Percentiles rank a stretch among this genome's conserved stretches.
phyloP scores from a whole-genome alignment of 805 yeast species.

The Danielia oregonensis region DNA sequence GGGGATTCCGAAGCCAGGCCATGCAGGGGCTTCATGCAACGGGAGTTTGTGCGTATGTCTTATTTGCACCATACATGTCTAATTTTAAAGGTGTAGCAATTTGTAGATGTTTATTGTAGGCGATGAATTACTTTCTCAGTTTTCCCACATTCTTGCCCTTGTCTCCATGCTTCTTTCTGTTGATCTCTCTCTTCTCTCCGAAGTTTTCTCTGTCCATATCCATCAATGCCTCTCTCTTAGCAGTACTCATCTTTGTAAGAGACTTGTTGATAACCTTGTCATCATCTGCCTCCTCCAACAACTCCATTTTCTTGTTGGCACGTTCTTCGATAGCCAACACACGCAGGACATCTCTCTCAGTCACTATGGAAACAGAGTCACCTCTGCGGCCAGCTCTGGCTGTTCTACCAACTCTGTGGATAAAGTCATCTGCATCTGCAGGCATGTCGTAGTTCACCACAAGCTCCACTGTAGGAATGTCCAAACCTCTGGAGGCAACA shows the following conservation, averaged over 20 bases:
- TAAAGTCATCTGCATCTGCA: conserved; percentile 92
- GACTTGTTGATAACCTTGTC: conserved; percentile 71
- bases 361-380: conserved; percentile 73
- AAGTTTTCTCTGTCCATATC: conserved; percentile 91
- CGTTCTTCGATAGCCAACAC: conserved; percentile 84
- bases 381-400: conserved; percentile 97
- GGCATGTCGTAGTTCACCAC: conserved; percentile 93
- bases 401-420: conserved; percentile 97
- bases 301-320: conserved; percentile 74
- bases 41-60: too few relatives aligned
- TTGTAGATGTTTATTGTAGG: not conserved
- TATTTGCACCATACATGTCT: too few relatives aligned
- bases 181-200: conserved; percentile 65
- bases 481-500: conserved; percentile 96
- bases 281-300: conserved; percentile 68
- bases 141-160: conserved; percentile 1
- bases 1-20: too few relatives aligned
- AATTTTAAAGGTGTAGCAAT: too few relatives aligned
- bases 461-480: conserved; percentile 87
- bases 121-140: not conserved
- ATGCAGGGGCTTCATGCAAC: too few relatives aligned
- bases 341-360: conserved; percentile 81
- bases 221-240: conserved; percentile 86
- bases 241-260: conserved; percentile 65
- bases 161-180: conserved; percentile 36